Percentiles rank a stretch among this genome's conserved stretches.
phyloP scores from a whole-genome alignment of 257 asterid species.

The Solanum appendiculatum region DNA sequence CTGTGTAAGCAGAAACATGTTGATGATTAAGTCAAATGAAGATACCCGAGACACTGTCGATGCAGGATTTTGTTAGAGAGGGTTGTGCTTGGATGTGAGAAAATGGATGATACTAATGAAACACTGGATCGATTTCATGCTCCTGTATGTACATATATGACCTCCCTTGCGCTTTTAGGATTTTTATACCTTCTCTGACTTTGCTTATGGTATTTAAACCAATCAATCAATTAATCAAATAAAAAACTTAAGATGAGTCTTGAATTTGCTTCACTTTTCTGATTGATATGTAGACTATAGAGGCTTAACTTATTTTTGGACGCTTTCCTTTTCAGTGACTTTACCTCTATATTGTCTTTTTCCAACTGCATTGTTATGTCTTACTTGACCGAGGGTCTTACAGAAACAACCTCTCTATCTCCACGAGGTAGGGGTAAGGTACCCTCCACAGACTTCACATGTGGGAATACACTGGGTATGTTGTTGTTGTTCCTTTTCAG shows the following conservation, averaged over 20 bases:
- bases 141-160: background rate
- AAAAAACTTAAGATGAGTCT: background rate
- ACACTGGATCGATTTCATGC: background rate
- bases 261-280: background rate
- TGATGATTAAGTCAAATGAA: constrained; percentile 60
- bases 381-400: background rate
- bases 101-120: background rate
- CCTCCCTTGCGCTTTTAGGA: background rate
- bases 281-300: background rate
- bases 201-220: background rate
- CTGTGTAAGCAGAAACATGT: constrained; percentile 27
- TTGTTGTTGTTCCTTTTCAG: background rate
- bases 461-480: background rate
- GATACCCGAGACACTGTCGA: constrained; percentile 51
- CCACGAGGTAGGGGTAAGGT: background rate
- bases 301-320: background rate
- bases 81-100: background rate
- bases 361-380: background rate
- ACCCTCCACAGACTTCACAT: background rate
- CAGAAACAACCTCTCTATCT: background rate
- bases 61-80: constrained; percentile 16
- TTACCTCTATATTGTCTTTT: background rate
- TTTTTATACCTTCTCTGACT: background rate
- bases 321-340: background rate
- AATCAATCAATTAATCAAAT: background rate